Evolutionary conservation across 148 eudicot species (phyloP).

Genomic region (Gaultheria prostrata): DNA sequence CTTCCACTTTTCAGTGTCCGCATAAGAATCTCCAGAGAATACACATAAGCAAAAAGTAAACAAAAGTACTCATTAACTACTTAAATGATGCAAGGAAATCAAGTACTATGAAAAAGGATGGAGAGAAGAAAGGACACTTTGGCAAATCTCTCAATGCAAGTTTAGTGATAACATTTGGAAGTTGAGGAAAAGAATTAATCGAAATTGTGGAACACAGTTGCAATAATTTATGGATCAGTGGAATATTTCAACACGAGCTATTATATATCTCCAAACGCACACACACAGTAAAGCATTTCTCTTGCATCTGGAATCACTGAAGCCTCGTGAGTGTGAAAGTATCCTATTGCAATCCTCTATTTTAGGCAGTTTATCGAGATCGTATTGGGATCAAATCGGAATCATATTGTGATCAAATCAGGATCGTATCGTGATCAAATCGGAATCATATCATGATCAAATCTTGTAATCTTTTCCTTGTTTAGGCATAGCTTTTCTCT

Average conservation of each 20-base stretch:
- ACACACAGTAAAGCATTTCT: neutral
- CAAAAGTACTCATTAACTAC: neutral
- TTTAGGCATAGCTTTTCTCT: too few species aligned
- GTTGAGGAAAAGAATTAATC: neutral
- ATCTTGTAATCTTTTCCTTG: too few species aligned
- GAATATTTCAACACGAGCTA: neutral
- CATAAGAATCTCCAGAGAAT: neutral
- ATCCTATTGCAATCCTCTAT: too few species aligned
- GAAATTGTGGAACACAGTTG: neutral
- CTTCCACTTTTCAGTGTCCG: neutral
- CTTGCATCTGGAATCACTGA: neutral
- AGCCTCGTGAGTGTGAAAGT: neutral
- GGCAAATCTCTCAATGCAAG: neutral
- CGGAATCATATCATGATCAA: too few species aligned
- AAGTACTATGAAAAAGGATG: neutral
- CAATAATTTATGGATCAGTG: neutral
- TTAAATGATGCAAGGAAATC: neutral
- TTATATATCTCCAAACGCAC: neutral
- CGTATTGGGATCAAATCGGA: too few species aligned
- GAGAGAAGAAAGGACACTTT: constrained; percentile 14
- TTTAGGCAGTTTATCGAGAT: too few species aligned
- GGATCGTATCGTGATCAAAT: too few species aligned
- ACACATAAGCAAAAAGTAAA: neutral
- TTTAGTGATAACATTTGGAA: neutral
- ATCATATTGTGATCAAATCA: too few species aligned